Conservation (phyloP, 2,329 filamentous ascomycete species). For the Neonectria neomacrospora region DNA sequence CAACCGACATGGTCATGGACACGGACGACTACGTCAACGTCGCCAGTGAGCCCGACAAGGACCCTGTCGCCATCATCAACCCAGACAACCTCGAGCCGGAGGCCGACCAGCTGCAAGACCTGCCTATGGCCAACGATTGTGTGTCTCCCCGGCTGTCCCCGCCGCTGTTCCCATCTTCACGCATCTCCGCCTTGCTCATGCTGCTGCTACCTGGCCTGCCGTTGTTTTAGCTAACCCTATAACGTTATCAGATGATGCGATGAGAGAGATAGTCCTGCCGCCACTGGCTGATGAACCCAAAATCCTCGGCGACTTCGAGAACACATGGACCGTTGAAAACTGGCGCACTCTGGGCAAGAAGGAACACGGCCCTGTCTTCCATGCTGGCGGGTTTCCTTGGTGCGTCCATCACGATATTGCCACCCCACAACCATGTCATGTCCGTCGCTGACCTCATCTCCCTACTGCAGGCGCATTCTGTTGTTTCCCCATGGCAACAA, state of each 20-base stretch:
- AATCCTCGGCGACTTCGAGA: slow-evolving; percentile 76
- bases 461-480: slow-evolving; percentile 77
- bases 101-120: slow-evolving; percentile 59
- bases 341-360: slow-evolving; percentile 83
- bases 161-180: slow-evolving; percentile 5
- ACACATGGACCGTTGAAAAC: slow-evolving; percentile 89
- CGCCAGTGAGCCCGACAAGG: slow-evolving; percentile 60
- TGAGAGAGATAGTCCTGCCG: slow-evolving; percentile 82
- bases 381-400: slow-evolving; percentile 90
- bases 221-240: slow-evolving; percentile 35
- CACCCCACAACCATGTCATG: slow-evolving; percentile 11
- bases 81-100: slow-evolving; percentile 63
- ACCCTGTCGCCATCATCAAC: slow-evolving; percentile 65
- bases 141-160: slow-evolving; percentile 45
- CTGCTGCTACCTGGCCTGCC: slow-evolving; percentile 15
- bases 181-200: slow-evolving; percentile 3
- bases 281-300: slow-evolving; percentile 80
- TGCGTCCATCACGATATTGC: slow-evolving; percentile 54
- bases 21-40: slow-evolving; percentile 65
- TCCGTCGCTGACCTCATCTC: slow-evolving; percentile 31
- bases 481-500: slow-evolving; percentile 97
- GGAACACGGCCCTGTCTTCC: slow-evolving; percentile 88
- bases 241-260: slow-evolving; percentile 74
- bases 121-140: slow-evolving; percentile 65
- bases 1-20: slow-evolving; percentile 67